Base-by-base conservation (phyloP, 2,329 filamentous ascomycete genomes). In the Trichoderma guizhouense region DNA sequence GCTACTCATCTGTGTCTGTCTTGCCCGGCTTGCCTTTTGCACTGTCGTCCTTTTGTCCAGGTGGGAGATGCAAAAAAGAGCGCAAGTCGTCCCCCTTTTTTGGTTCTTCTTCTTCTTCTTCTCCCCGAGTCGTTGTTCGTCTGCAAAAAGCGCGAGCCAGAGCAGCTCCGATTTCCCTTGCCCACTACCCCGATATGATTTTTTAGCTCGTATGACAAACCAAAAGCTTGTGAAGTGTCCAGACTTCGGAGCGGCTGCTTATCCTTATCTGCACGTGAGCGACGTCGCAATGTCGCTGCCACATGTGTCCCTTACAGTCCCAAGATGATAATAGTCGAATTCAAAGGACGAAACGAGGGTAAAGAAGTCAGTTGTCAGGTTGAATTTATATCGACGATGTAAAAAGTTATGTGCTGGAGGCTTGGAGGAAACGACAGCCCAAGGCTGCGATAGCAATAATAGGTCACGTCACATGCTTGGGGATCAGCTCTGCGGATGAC, bases 211-310 rank as follows among this genome's bases (percentile, higher is more conserved):
- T 66, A 71, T 66, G 70, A 67, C 70, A 67, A 71, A 66, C 63
- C 70, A 24, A 21, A 21, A 57, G 70, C 70, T 39, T 39, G 68
- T 71, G 68, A 71, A 43, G 68, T 71, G 68, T 64, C 68, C 68
- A 71, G 68, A 34, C 28, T 18, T 34, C 26, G 68, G 68, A 55
- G 34, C 24, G 60, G 26, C 9, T 30, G 18, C n/a, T 71, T 70
- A 70, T 70, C 67, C 53, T 61, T 72, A 72, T 72, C 70, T 61
- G 36, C 62, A 71, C 68, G 68, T 72, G 70, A 67, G 57, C 62
- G 28, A 30, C 15, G 30, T 36, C 32, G 64, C 43, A 36, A 18
- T 30, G 55, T 53, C 43, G 18, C 43, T 58, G 60, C 58, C 60
- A 57, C 58, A 39, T n/a, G n/a, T 34, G 11, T 36, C 34, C 34